phyloP scores from a whole-genome alignment of 257 asterid species.

The Mentha longifolia region DNA sequence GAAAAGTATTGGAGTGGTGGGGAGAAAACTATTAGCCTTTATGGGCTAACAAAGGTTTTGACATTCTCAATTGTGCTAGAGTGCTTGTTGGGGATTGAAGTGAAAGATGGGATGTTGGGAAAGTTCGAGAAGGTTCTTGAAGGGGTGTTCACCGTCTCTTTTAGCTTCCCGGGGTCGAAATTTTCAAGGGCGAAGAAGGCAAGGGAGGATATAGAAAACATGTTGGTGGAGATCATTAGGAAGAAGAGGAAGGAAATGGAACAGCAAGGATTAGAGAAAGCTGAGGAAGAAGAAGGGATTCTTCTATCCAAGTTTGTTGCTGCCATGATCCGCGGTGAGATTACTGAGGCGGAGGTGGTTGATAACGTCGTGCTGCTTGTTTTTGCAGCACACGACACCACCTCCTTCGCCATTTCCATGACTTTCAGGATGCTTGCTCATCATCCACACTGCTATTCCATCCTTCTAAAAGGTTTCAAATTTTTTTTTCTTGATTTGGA shows the following conservation, averaged over 20 bases:
- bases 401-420: constrained; percentile 89
- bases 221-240: constrained; percentile 56
- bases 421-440: constrained; percentile 83
- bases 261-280: background rate
- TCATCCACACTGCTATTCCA: constrained; percentile 60
- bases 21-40: constrained; percentile 48
- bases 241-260: constrained; percentile 57
- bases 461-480: constrained; percentile 60
- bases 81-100: constrained; percentile 74
- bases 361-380: constrained; percentile 80
- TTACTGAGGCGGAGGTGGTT: constrained; percentile 74
- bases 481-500: background rate
- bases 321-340: constrained; percentile 68
- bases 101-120: constrained; percentile 53
- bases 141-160: constrained; percentile 73
- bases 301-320: constrained; percentile 56
- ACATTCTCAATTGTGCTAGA: constrained; percentile 75
- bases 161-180: constrained; percentile 63
- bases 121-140: constrained; percentile 74
- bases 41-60: constrained; percentile 48
- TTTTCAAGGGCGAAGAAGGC: constrained; percentile 77
- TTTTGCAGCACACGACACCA: constrained; percentile 92
- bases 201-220: constrained; percentile 54
- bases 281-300: constrained; percentile 54
- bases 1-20: constrained; percentile 48